These are phyloP conservation scores for Hymenoscyphus scutula DNA, from an alignment of 2,329 filamentous ascomycete genomes.

Conservation along the genomic window DNA sequence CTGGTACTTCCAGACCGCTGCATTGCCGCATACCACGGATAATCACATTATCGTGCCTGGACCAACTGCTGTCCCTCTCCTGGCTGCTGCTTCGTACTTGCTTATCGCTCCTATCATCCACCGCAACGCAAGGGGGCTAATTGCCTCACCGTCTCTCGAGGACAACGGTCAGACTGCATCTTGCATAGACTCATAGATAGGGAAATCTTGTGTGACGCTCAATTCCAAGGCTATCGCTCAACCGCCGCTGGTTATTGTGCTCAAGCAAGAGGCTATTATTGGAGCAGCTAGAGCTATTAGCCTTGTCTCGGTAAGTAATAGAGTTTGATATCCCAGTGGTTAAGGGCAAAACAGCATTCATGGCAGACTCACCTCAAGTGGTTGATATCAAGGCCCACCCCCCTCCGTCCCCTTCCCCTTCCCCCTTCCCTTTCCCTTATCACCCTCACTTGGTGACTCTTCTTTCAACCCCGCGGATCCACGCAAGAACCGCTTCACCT, in stretches of 20 bases:
- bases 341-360: neutral
- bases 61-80: neutral
- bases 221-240: neutral
- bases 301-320: constrained; percentile 1
- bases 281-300: neutral
- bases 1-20: constrained; percentile 1
- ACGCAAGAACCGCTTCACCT: neutral
- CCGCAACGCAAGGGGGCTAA: constrained; percentile 15
- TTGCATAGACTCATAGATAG: constrained; percentile 1
- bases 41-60: constrained; percentile 4
- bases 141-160: constrained; percentile 21
- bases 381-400: constrained; percentile 3
- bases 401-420: neutral
- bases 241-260: neutral
- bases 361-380: neutral
- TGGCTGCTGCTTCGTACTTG: neutral
- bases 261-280: neutral
- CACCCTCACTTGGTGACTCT: neutral
- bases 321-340: neutral
- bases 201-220: constrained; percentile 3
- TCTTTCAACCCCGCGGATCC: neutral
- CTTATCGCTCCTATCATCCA: constrained; percentile 30
- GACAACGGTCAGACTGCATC: constrained; percentile 15
- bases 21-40: neutral
- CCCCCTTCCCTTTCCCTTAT: neutral